Percentiles rank a stretch among this genome's conserved stretches.
These are phyloP conservation scores for Mucor irregularis DNA, from an alignment of 371 early-diverging fungal genomes.

Conservation along the genomic window DNA sequence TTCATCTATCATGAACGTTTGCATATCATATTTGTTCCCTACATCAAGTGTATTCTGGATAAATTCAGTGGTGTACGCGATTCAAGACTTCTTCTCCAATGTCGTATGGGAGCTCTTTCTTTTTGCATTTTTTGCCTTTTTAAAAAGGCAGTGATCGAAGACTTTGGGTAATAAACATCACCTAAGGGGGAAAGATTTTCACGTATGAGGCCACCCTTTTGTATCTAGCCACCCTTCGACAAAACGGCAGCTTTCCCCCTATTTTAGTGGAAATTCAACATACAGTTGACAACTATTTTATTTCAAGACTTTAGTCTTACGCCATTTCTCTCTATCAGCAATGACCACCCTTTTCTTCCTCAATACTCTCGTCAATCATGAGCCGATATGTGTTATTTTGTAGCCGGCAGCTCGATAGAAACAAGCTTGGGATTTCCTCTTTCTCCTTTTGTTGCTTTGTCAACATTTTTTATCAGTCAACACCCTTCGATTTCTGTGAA, in stretches of 20 bases:
- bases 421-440: not conserved
- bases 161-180: too few relatives aligned
- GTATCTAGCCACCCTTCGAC: conserved; percentile 3
- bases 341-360: conserved; percentile 8
- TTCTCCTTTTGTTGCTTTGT: conserved; percentile 5
- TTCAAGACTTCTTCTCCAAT: too few relatives aligned
- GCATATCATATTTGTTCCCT: too few relatives aligned
- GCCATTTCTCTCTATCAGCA: conserved; percentile 14
- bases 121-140: too few relatives aligned
- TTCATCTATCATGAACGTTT: too few relatives aligned
- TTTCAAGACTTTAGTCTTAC: conserved; percentile 11
- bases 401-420: not conserved
- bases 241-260: not conserved
- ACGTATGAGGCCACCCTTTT: too few relatives aligned
- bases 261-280: conserved; percentile 8
- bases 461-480: conserved; percentile 4
- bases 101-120: too few relatives aligned
- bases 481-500: conserved; percentile 3
- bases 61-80: too few relatives aligned
- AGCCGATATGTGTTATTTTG: conserved; percentile 1
- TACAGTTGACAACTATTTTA: conserved; percentile 16
- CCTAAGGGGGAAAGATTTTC: too few relatives aligned
- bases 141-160: too few relatives aligned
- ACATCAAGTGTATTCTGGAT: too few relatives aligned
- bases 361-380: conserved; percentile 16